A percentile compares a stretch with the other conserved stretches of the same genome.
Conservation (phyloP, 176 grass and related monocot species). For the Dendrocalamus sinicus region DNA sequence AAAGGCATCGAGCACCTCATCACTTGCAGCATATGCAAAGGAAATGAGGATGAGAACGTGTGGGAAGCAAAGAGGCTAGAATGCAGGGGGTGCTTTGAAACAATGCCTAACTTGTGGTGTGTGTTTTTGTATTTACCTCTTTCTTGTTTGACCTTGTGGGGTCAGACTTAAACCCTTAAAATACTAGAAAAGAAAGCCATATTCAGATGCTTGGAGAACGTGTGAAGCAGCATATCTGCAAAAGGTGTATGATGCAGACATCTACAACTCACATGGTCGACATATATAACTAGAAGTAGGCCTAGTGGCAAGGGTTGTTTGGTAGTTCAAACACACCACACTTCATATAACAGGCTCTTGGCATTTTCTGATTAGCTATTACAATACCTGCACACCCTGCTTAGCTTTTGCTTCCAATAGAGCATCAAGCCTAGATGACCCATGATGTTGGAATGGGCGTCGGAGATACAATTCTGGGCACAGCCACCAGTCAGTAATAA, state of each 20-base stretch:
- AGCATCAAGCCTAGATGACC: conserved; percentile 72
- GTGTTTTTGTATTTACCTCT: neutral
- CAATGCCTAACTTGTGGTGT: neutral
- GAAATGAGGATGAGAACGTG: neutral
- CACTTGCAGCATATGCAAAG: conserved; percentile 11
- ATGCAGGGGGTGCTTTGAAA: neutral
- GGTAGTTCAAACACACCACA: conserved; percentile 31
- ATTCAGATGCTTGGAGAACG: conserved; percentile 4
- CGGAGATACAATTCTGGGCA: conserved; percentile 85
- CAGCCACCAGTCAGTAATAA: conserved; percentile 92
- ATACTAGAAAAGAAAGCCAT: conserved; percentile 29
- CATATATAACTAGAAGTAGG: neutral
- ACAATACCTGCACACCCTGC: conserved; percentile 82
- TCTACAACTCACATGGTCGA: conserved; percentile 24
- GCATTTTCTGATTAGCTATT: conserved; percentile 9
- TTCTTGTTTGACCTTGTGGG: conserved; percentile 23
- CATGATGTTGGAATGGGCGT: conserved; percentile 68
- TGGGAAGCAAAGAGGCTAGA: neutral
- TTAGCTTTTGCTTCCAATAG: conserved; percentile 77
- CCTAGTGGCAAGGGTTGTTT: conserved; percentile 4
- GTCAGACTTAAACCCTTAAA: neutral
- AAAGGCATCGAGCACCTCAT: neutral
- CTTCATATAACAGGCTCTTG: neutral
- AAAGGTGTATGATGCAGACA: neutral
- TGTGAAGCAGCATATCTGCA: conserved; percentile 8